These are phyloP conservation scores for Neophaeococcomyces mojaviensis DNA, from an alignment of 2,329 filamentous ascomycete genomes.

Conservation along the genomic window DNA sequence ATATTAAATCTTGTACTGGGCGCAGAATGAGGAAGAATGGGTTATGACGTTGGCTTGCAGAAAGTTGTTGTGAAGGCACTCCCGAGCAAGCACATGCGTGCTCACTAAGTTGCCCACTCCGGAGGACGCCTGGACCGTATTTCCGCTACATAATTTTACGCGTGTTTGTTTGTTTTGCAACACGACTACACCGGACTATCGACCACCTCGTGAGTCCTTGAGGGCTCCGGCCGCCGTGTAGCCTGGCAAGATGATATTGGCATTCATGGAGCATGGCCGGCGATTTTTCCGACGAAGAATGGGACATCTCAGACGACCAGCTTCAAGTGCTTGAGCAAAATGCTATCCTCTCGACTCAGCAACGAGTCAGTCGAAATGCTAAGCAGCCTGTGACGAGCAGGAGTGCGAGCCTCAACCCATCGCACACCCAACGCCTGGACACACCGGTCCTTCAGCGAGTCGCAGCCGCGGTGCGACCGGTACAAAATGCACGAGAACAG, in stretches of 20 bases:
- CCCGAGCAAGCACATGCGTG: too few relatives aligned
- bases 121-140: neutral
- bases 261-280: constrained; percentile 8
- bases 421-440: constrained; percentile 6
- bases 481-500: neutral
- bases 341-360: constrained; percentile 38
- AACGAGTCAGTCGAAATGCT: constrained; percentile 7
- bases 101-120: neutral
- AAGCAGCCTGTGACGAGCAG: neutral
- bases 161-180: constrained; percentile 7
- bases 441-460: constrained; percentile 3
- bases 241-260: neutral
- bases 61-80: too few relatives aligned
- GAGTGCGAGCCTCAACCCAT: neutral
- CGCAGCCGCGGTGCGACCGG: neutral
- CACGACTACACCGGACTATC: neutral
- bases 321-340: constrained; percentile 39
- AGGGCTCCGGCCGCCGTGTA: neutral
- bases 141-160: neutral
- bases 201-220: neutral
- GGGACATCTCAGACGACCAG: constrained; percentile 34
- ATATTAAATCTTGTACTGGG: neutral
- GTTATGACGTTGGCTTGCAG: constrained; percentile 4
- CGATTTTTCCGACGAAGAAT: constrained; percentile 37
- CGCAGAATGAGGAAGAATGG: neutral